Evolutionary conservation across 805 yeast species (phyloP).

Genomic region (Zygotorulaspora sp.): DNA sequence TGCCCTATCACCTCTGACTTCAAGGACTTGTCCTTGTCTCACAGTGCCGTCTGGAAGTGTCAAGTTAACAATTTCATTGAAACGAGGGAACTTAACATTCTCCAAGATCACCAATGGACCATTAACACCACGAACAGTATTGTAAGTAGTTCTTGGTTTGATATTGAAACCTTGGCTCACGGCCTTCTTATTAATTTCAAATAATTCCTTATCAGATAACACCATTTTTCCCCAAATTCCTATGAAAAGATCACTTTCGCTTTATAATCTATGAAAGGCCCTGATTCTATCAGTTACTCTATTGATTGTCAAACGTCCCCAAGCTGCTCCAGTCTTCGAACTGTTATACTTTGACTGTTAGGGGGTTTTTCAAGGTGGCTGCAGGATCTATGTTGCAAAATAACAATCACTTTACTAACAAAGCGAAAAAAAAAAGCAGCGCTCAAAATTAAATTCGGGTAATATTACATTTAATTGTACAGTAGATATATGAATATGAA

Average conservation of each 20-base stretch:
- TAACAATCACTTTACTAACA: background rate
- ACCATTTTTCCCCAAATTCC: slow-evolving; percentile 17
- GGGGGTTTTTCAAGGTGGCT: slow-evolving; percentile 11
- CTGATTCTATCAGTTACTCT: background rate
- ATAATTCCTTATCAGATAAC: slow-evolving; percentile 40
- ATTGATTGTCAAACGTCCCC: background rate
- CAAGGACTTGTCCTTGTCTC: slow-evolving; percentile 97
- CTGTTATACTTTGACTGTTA: slow-evolving; percentile 2
- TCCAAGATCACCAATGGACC: slow-evolving; percentile 94
- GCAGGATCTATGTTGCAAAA: slow-evolving; percentile 11
- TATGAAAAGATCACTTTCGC: background rate
- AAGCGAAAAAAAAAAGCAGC: slow-evolving; percentile 2
- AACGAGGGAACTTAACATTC: slow-evolving; percentile 83
- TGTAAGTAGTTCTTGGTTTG: slow-evolving; percentile 86
- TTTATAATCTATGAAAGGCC: background rate
- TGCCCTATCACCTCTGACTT: slow-evolving; percentile 95
- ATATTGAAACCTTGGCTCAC: slow-evolving; percentile 87
- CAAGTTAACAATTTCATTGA: slow-evolving; percentile 92
- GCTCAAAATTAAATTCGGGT: slow-evolving; percentile 5
- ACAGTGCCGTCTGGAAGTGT: slow-evolving; percentile 93
- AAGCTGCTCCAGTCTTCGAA: background rate
- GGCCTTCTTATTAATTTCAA: slow-evolving; percentile 83
- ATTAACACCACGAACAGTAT: slow-evolving; percentile 97
- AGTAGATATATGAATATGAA: too few species aligned
- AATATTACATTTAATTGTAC: too few species aligned